Conservation (phyloP, 129 eudicot genomes). For the carrot (Daucus carota) region DH1_v3.0 NC_030383.2:1326501-1327000, state of each 20-base stretch:
- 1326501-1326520: not conserved
- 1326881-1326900: constrained; percentile 38
- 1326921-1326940: constrained; percentile 80
- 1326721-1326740: constrained; percentile 60
- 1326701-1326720: constrained; percentile 74
- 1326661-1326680: not conserved
- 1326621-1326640: not conserved
- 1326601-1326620: not conserved
- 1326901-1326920: constrained; percentile 41
- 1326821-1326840: constrained; percentile 20
- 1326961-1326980: constrained; percentile 91
- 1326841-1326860: constrained; percentile 24
- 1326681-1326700: not conserved
- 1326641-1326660: not conserved
- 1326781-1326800: constrained; percentile 37
- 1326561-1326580: not conserved
- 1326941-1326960: constrained; percentile 73
- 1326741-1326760: constrained; percentile 84
- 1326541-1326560: not conserved
- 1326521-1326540: not conserved
- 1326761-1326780: constrained; percentile 82
- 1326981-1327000: constrained; percentile 65
- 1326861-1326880: constrained; percentile 17
- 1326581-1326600: not conserved
- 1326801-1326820: constrained; percentile 9